Evolutionary conservation across 805 yeast genomes (phyloP), one percentile per base, ranked within the genome.

Genomic region (Nakazawaea ambrosiae): DNA sequence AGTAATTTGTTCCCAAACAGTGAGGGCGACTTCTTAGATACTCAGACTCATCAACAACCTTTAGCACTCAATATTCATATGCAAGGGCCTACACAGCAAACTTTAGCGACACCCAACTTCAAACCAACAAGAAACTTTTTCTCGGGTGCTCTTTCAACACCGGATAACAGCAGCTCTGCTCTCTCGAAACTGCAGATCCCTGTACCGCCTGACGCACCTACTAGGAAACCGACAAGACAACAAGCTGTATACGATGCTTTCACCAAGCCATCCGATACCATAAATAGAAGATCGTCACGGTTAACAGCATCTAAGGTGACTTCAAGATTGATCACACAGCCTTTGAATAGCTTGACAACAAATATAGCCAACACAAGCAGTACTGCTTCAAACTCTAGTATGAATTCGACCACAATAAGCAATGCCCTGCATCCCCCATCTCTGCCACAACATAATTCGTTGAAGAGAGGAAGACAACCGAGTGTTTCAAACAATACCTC

Each of bases 261-360:
- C 20, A 16, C 34, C 5, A 40, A 38, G 17, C 39, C 41, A 10
- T 34, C 40, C 4, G 41, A 23, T 45, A 41, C 32, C 12, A 37
- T 37, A 24, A 33, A 33, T 27, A 41, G 44, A 27, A 28, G 40
- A 30, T 27, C 23, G 16, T 18, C 33, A 9, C 55, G 66, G 41
- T 49, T 61, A 20, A 60, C 67, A 0, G 62, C 68, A 29, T 59
- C 76, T 0, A 64, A 60, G 41, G 66, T 70, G 9, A 68, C 74
- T 1, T 70, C 76, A 8, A 53, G 77, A 34, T 54, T 71, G 26
- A 63, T 66, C 7, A 57, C 69, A 5, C 73, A 67, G 28, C 70
- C 73, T 5, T 27, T 41, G 14, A 37, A 33, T 31, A 38, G 28
- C 25, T 27, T 41, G n/a, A 34, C 39, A 3, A 31, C 32, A 9